A percentile compares a stretch with the other conserved stretches of the same genome.
phyloP scores from a whole-genome alignment of 2,329 filamentous ascomycete species.

The Ramularia collo-cygni region DNA sequence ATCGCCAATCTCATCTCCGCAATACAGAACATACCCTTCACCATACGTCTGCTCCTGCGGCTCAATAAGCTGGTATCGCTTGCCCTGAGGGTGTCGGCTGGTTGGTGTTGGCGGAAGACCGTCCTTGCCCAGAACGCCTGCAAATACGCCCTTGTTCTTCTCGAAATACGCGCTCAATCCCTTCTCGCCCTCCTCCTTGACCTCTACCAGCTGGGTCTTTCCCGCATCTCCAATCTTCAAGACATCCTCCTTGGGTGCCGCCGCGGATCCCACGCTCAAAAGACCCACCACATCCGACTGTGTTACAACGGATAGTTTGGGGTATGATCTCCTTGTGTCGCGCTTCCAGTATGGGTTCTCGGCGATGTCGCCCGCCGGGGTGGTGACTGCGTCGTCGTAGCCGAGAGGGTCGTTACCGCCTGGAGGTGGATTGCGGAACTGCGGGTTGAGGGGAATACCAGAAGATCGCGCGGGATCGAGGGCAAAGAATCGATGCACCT shows the following conservation, averaged over 20 bases:
- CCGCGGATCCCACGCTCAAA: conserved; percentile 75
- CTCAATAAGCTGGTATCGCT: conserved; percentile 63
- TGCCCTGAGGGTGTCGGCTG: conserved; percentile 56
- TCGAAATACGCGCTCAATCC: conserved; percentile 68
- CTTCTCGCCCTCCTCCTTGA: conserved; percentile 66
- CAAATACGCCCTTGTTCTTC: conserved; percentile 49
- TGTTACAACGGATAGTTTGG: conserved; percentile 67
- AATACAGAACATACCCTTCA: conserved; percentile 29
- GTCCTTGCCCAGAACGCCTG: conserved; percentile 61
- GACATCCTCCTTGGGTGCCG: conserved; percentile 69
- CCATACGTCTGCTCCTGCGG: conserved; percentile 67
- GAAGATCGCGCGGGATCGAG: conserved; percentile 84
- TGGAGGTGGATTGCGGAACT: conserved; percentile 82
- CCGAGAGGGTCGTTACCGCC: conserved; percentile 61
- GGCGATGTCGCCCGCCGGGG: conserved; percentile 79
- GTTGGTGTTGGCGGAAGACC: conserved; percentile 83
- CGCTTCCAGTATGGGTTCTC: conserved; percentile 97
- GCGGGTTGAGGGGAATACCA: conserved; percentile 85
- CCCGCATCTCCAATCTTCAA: conserved; percentile 68
- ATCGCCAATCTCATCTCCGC: neutral
- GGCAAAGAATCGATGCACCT: conserved; percentile 67
- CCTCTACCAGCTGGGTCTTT: conserved; percentile 65
- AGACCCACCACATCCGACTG: conserved; percentile 83
- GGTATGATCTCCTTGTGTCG: conserved; percentile 76
- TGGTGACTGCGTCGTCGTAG: conserved; percentile 76